Evolutionary conservation across 352 stramenopile species (phyloP), one percentile per base, ranked within the genome.

Genomic region (Phytophthora chlamydospora): DNA sequence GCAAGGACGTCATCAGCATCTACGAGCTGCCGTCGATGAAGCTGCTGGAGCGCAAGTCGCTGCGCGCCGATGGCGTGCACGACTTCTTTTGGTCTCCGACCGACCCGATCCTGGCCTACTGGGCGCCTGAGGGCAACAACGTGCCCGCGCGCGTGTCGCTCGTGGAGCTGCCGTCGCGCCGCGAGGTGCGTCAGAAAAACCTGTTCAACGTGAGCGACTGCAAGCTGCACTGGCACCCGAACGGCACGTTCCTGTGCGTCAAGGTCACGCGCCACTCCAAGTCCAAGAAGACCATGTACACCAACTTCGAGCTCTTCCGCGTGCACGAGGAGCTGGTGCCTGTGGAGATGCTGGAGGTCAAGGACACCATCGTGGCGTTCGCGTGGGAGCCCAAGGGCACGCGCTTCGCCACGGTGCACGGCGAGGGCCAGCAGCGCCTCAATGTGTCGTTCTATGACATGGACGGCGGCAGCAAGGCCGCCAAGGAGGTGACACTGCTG

Each of bases 61-160:
- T 99, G 13, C 83, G 88, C 40, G 91, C 96, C 24, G 87, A 99
- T 48, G 96, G 93, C 34, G 95, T 99, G 43, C 81, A 94, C 58
- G 97, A 99, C 71, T 99, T 99, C 59, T 96, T 98, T 68, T 99
- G 97, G 94, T 98, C 90, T 48, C 97, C 97, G 1, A 98, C 94
- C 43, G 85, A 93, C 56, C 96, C 98, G 46, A 81, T 99, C 41
- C 58, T 96, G 38, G 94, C 96, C 2, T 99, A 99, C 82, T 99
- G 97, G 97, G 95, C 96, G 10, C 95, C 97, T 0, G 97, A 99
- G 76, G 78, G 89, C 61, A 93, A 92, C 66, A 95, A 97, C 76
- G 84, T 97, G 48, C 97, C 97, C 0, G 97, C 97, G 34, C 91
- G 98, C 65, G 97, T 99, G 45, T 97, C 97, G 55, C 76, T 99